Conservation (phyloP, 345 rosid species). For the Fremontodendron californicum region DNA sequence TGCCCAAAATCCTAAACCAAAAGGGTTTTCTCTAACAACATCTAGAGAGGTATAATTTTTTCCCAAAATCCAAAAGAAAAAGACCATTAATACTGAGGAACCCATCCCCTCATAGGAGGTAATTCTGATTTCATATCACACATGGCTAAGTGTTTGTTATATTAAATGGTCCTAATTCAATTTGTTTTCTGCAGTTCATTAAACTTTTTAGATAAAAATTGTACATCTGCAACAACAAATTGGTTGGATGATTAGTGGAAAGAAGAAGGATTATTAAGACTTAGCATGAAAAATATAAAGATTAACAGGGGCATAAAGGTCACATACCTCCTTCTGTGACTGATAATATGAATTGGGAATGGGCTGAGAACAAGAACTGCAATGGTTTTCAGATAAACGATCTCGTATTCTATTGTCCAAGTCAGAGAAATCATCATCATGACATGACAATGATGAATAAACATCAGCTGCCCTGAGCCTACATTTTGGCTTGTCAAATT, state of each 20-base stretch:
- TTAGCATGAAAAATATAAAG: neutral
- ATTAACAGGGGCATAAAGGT: neutral
- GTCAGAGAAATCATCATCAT: no score
- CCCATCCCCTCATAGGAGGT: neutral
- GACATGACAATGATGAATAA: no score
- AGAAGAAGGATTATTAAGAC: neutral
- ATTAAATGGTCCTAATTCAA: neutral
- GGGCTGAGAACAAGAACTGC: slow-evolving; percentile 71
- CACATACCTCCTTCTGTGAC: slow-evolving; percentile 79
- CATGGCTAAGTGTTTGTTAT: neutral
- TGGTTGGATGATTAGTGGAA: neutral
- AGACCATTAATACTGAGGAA: neutral
- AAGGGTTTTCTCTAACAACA: neutral
- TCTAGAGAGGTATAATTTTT: neutral
- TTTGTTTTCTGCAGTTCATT: neutral
- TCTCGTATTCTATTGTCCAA: no score
- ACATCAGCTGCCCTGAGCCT: no score
- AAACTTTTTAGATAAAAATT: neutral
- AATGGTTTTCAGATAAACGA: slow-evolving; percentile 66
- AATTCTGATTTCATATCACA: neutral
- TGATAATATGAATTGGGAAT: slow-evolving; percentile 62
- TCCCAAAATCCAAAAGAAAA: neutral
- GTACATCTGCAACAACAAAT: neutral
- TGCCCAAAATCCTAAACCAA: neutral
- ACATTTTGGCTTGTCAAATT: no score